Evolutionary conservation across 2,329 filamentous ascomycete genomes (phyloP), one percentile per base, ranked within the genome.

Genomic region (Shiraia bambusicola): DNA sequence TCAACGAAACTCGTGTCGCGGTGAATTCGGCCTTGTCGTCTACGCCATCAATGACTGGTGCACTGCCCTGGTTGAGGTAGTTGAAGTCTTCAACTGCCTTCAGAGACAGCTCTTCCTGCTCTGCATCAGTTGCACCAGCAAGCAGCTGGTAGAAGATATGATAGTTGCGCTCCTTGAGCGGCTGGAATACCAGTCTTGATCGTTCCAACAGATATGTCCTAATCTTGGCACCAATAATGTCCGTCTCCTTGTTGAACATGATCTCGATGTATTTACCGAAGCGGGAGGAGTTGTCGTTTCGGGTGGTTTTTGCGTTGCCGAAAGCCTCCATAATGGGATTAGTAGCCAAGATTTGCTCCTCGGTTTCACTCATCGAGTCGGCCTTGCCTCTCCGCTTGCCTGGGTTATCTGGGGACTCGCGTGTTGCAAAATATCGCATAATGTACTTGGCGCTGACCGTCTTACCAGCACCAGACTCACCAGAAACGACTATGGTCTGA

Each of bases 241-340:
- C 93, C 49, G 89, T 95, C 62, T 86, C 82, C 50, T 88, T 82
- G 73, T 97, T 91, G 70, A 98, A 98, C 89, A 97, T 92, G 67
- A 98, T 98, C 75, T 98, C 93, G 60, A 98, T 97, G 71, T 98
- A 98, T 78, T 98, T 98, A 69, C 93, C 93, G 72, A 98, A 98
- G 63, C 93, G 83, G 29, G 93, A 98, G 31, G 93, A 98, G 74
- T 98, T 98, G 74, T 98, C 93, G 74, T 98, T 98, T 69, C 93
- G 82, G 9, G 93, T 98, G n/a, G 93, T 98, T 76, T 98, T 98
- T 40, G 93, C 93, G 75, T 98, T 98, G 69, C 93, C 93, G 66
- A 98, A 98, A 25, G 93, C 92, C 81, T 98, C 93, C 93, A 98
- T 98, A 68, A 98, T 95, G 28, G 93, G 93, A 69, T 98, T 98